These are phyloP conservation scores for Avena atlantica DNA, from an alignment of 176 grass and related monocot genomes.

Conservation along the genomic window DNA sequence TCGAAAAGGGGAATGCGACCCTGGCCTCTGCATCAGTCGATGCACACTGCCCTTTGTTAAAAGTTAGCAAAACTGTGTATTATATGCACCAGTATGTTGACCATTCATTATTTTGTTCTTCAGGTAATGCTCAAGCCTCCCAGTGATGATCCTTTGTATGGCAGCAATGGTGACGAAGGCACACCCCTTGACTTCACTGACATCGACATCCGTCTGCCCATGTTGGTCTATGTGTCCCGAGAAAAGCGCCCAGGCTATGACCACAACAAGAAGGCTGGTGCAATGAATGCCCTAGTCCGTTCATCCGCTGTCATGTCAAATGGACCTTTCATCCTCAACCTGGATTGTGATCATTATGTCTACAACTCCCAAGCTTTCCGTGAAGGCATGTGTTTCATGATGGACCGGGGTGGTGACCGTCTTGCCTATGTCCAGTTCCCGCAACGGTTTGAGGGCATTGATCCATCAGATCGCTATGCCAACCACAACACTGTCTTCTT, in stretches of 20 bases:
- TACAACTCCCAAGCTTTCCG: constrained; percentile 96
- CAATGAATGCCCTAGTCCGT: constrained; percentile 96
- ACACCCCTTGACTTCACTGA: constrained; percentile 82
- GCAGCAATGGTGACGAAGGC: constrained; percentile 59
- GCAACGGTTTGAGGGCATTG: constrained; percentile 96
- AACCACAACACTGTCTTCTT: constrained; percentile 99
- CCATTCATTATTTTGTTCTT: not conserved
- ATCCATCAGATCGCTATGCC: constrained; percentile 96
- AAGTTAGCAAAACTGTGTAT: too few relatives aligned
- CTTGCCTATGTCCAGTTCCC: constrained; percentile 97
- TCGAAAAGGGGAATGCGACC: too few relatives aligned
- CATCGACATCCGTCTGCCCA: constrained; percentile 81
- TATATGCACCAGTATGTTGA: too few relatives aligned
- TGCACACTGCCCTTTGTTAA: too few relatives aligned
- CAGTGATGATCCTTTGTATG: constrained; percentile 79
- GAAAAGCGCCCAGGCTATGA: constrained; percentile 98
- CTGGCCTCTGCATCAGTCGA: too few relatives aligned
- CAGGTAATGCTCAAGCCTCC: constrained; percentile 99
- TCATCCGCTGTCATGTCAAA: constrained; percentile 97
- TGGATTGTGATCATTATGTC: constrained; percentile 97
- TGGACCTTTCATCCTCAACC: constrained; percentile 98
- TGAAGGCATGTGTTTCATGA: constrained; percentile 99
- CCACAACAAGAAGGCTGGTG: constrained; percentile 99
- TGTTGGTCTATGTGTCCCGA: constrained; percentile 93
- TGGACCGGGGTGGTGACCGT: constrained; percentile 96